Evolutionary conservation across 768 basidiomycete species (phyloP).

Genomic region (Tephrocybe rancida): DNA sequence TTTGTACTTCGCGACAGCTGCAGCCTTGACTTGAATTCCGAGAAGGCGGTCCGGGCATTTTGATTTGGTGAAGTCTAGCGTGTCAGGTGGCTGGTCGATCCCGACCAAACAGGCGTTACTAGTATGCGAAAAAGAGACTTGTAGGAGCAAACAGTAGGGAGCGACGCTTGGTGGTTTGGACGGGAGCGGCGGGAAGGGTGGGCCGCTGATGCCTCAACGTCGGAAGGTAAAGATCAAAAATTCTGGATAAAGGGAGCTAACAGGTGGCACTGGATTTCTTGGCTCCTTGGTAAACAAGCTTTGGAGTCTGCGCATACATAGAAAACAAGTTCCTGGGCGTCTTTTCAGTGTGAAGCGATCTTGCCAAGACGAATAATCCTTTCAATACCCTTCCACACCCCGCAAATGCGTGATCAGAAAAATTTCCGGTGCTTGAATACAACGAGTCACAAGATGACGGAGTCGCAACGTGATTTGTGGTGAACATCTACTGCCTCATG

Average conservation of each 20-base stretch:
- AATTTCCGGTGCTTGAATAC: no score
- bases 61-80: background rate
- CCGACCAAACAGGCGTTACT: background rate
- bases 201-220: conserved; percentile 12
- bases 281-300: background rate
- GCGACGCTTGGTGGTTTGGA: background rate
- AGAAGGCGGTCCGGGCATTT: background rate
- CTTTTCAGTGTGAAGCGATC: no score
- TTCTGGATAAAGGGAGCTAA: background rate
- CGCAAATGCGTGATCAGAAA: no score
- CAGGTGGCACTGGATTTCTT: background rate
- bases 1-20: background rate
- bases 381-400: no score
- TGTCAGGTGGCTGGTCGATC: background rate
- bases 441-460: no score
- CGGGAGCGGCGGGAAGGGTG: conserved; percentile 1
- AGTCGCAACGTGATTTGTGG: no score
- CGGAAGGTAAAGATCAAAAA: conserved; percentile 12
- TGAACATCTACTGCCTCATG: no score
- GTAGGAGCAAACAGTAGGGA: background rate
- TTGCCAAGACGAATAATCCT: no score
- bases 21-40: background rate
- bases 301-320: no score
- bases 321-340: no score
- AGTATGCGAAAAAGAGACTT: background rate